Conservation (phyloP, 169 alveolate genomes). For the Babesia microti region DNA sequence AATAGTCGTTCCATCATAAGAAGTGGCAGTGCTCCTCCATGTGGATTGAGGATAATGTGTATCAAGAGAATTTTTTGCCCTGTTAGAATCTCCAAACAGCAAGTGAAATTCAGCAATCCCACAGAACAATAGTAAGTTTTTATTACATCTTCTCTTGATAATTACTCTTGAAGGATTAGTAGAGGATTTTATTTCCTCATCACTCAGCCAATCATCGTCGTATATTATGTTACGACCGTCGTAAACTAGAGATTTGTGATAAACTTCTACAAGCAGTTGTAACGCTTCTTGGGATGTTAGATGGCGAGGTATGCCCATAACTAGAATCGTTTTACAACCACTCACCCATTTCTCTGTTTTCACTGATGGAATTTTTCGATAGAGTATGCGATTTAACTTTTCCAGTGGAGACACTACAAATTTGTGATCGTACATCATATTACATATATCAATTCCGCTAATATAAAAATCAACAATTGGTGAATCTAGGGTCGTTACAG, state of each 20-base stretch:
- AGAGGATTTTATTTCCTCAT: not conserved
- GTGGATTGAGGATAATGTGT: constrained; percentile 8
- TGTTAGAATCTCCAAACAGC: constrained; percentile 21
- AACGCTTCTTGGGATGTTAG: constrained; percentile 20
- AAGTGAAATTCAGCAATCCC: constrained; percentile 33
- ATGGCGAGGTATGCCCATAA: constrained; percentile 45
- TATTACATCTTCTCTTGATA: not conserved
- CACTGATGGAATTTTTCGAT: constrained; percentile 11
- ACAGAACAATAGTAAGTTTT: constrained; percentile 3
- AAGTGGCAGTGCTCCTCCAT: not conserved
- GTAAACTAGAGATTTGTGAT: constrained; percentile 2
- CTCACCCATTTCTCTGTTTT: constrained; percentile 42
- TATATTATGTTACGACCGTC: constrained; percentile 1
- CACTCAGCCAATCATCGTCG: constrained; percentile 15
- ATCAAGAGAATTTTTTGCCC: constrained; percentile 33
- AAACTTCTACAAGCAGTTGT: constrained; percentile 15
- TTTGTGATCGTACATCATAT: constrained; percentile 1
- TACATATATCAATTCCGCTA: constrained; percentile 7
- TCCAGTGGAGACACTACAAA: constrained; percentile 26
- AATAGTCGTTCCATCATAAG: not conserved
- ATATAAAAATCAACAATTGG: constrained; percentile 18
- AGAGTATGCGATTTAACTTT: constrained; percentile 12
- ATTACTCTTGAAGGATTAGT: too few species aligned
- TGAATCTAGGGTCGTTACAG: constrained; percentile 31
- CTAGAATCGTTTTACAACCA: constrained; percentile 18